phyloP scores from a whole-genome alignment of 495 filamentous ascomycete species.

The Penicillium pulvis region DNA sequence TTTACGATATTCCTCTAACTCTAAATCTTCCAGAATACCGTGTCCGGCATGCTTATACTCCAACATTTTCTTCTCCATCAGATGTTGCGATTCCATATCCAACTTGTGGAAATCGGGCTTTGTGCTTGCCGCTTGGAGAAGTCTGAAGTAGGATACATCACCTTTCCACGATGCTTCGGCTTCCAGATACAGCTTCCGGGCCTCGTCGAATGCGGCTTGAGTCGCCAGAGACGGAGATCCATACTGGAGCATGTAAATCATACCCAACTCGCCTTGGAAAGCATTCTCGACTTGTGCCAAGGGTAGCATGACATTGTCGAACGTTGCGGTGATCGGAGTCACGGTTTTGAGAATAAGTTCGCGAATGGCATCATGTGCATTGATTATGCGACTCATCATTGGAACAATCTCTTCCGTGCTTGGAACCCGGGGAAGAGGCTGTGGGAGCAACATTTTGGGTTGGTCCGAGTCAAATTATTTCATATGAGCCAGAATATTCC shows the following conservation, averaged over 20 bases:
- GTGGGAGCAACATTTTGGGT: not conserved
- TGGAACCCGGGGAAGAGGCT: not conserved
- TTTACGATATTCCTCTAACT: not conserved
- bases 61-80: not conserved
- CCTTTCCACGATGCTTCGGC: not conserved
- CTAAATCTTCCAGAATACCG: not conserved
- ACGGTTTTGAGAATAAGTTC: not conserved
- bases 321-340: not conserved
- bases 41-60: not conserved
- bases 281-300: not conserved
- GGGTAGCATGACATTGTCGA: not conserved
- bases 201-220: not conserved
- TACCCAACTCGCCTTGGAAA: not conserved
- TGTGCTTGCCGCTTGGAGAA: not conserved
- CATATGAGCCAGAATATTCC: no score
- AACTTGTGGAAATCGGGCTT: not conserved
- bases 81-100: not conserved
- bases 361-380: not conserved
- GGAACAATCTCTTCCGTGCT: constrained; percentile 1
- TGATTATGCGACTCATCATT: not conserved
- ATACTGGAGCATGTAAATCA: constrained; percentile 1
- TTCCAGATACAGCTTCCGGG: not conserved
- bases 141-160: not conserved
- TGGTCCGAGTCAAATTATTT: no score
- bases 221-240: not conserved